Conservation (phyloP, 2,329 filamentous ascomycete genomes). For the Ascochyta pisi region DNA sequence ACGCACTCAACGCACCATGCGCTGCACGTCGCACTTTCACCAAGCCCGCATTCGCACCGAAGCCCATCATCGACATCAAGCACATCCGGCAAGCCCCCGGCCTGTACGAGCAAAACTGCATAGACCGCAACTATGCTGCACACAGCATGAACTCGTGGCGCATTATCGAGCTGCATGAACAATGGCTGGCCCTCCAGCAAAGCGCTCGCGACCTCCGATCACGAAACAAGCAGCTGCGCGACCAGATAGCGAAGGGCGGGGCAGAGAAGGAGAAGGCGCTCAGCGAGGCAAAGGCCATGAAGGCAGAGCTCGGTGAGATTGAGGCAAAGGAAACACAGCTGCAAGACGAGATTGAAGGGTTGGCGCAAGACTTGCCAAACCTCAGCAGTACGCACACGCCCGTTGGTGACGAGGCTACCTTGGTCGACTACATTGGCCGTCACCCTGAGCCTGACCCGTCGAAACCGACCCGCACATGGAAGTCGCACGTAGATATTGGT, state of each 20-base stretch:
- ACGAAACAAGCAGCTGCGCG: constrained; percentile 69
- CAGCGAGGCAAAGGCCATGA: constrained; percentile 69
- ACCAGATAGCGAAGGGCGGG: constrained; percentile 55
- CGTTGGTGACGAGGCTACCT: constrained; percentile 66
- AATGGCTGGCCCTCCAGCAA: constrained; percentile 60
- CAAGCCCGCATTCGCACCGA: constrained; percentile 76
- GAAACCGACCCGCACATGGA: constrained; percentile 59
- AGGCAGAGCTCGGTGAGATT: constrained; percentile 66
- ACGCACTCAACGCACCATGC: constrained; percentile 25
- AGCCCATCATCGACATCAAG: constrained; percentile 80
- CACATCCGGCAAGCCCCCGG: constrained; percentile 86
- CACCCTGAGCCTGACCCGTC: constrained; percentile 56
- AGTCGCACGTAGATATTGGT: constrained; percentile 87
- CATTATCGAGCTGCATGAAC: constrained; percentile 60
- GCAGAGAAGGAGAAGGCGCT: constrained; percentile 61
- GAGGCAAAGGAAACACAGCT: constrained; percentile 68
- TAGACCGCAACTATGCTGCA: constrained; percentile 79
- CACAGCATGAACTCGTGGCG: constrained; percentile 60
- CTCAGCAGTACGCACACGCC: constrained; percentile 81
- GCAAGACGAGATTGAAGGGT: constrained; percentile 69
- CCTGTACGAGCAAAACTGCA: constrained; percentile 81
- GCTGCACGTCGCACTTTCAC: constrained; percentile 52
- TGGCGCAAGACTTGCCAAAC: constrained; percentile 85
- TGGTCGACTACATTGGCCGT: constrained; percentile 82
- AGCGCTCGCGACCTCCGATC: constrained; percentile 68